These are phyloP conservation scores for Ophiocordyceps camponoti-floridani DNA, from an alignment of 2,329 filamentous ascomycete genomes.

Conservation along the genomic window DNA sequence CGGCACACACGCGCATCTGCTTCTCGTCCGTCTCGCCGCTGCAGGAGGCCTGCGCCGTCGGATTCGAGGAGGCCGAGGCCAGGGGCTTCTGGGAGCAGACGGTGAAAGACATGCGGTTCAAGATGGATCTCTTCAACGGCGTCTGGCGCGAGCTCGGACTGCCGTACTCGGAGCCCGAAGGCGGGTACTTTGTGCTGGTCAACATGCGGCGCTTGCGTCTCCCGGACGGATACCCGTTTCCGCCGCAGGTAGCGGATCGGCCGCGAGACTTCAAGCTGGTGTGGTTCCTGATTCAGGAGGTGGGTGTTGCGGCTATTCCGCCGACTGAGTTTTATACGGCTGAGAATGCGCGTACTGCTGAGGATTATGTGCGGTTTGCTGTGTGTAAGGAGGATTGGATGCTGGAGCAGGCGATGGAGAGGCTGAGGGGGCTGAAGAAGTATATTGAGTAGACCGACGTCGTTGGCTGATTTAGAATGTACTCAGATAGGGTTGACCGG, in stretches of 20 bases:
- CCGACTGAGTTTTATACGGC: constrained; percentile 95
- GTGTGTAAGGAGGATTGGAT: constrained; percentile 91
- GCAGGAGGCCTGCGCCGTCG: constrained; percentile 85
- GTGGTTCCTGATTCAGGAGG: constrained; percentile 94
- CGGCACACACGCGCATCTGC: constrained; percentile 90
- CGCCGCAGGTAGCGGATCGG: constrained; percentile 66
- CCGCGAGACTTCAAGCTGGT: constrained; percentile 86
- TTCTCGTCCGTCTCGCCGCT: constrained; percentile 86
- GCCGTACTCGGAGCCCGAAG: constrained; percentile 82
- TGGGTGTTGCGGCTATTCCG: constrained; percentile 89
- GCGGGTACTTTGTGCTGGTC: constrained; percentile 91
- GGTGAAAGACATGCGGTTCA: constrained; percentile 73
- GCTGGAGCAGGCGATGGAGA: constrained; percentile 59
- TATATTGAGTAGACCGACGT: constrained; percentile 30
- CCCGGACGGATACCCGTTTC: constrained; percentile 73
- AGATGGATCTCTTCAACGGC: constrained; percentile 74
- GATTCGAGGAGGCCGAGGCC: constrained; percentile 76
- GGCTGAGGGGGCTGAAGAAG: constrained; percentile 54
- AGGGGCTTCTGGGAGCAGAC: constrained; percentile 77
- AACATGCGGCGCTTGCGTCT: constrained; percentile 81
- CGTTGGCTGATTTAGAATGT: background rate
- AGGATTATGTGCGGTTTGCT: constrained; percentile 88
- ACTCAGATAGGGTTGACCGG: too few relatives aligned
- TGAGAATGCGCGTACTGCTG: constrained; percentile 62
- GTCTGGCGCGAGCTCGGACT: constrained; percentile 59